Conservation (phyloP, 352 stramenopile genomes). For the Blastocystis sp. region DNA sequence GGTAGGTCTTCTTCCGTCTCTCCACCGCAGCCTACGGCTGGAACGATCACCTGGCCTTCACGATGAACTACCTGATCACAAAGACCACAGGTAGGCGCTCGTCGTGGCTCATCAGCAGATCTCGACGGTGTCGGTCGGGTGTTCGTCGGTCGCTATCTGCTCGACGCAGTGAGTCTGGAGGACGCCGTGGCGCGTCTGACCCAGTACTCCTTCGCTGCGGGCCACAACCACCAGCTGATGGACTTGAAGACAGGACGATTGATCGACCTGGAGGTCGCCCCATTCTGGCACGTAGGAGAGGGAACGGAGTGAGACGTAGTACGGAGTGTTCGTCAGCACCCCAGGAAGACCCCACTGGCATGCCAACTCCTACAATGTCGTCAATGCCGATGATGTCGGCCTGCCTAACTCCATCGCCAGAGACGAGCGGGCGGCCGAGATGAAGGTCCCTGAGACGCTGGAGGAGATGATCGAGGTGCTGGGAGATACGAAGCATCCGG, state of each 20-base stretch:
- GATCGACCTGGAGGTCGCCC: constrained; percentile 49
- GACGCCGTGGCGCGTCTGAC: constrained; percentile 39
- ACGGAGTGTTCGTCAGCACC: constrained; percentile 40
- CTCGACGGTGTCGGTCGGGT: constrained; percentile 37
- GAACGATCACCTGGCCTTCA: constrained; percentile 58
- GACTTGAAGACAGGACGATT: constrained; percentile 6
- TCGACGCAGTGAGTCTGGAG: constrained; percentile 6
- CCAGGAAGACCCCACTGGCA: constrained; percentile 50
- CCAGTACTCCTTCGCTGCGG: constrained; percentile 32
- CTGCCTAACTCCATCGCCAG: constrained; percentile 30
- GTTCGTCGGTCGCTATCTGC: constrained; percentile 50
- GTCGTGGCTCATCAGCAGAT: not conserved
- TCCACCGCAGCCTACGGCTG: constrained; percentile 37
- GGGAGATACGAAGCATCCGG: constrained; percentile 49
- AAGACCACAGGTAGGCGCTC: not conserved
- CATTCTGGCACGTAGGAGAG: constrained; percentile 11
- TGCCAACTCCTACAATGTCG: constrained; percentile 56
- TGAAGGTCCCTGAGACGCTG: constrained; percentile 51
- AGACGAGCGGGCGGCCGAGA: constrained; percentile 41
- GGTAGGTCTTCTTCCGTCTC: not conserved
- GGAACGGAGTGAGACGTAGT: not conserved
- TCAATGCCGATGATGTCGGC: constrained; percentile 51
- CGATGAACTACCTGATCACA: constrained; percentile 60
- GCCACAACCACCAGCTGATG: constrained; percentile 61
- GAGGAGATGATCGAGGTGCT: constrained; percentile 57